Base-by-base conservation (phyloP, 768 basidiomycete genomes). In the Tricholoma furcatifolium region DNA sequence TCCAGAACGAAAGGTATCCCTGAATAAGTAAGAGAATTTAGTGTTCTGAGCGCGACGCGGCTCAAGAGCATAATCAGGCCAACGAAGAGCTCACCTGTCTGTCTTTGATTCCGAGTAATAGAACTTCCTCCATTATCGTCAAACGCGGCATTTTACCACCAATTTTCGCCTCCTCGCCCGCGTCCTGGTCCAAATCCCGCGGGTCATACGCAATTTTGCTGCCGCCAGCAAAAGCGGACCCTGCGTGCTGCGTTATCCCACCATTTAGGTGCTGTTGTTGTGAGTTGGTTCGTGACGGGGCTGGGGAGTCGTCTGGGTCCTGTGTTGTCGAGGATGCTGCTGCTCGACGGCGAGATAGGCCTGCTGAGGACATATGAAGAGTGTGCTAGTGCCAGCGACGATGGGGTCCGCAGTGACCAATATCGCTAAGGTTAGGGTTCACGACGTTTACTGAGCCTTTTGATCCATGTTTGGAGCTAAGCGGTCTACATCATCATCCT, bases 1-100 rank as follows among this genome's bases (percentile, higher is more conserved):
- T 98, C 96, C 96, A 98, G 67, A 98, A 98, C 1, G 93, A 96
- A 35, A 98, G 83, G 70, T 98, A 97, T 32, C 95, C 95, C 74
- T 78, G 38, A 2, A n/a, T n/a, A n/a, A 4, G 31, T 8, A 23
- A 38, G 6, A 41, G 2, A 43, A n/a, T 24, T 54, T 42, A 55
- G 51, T 36, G n/a, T 27, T 27, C 36, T 43, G 34, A 41, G 15
- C 12, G 17, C 40, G 23, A 12, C 12, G 17, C 40, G 23, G 40
- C 21, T 27, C 24, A 55, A 32, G 49, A 9, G 47, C 42, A 56
- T 30, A 39, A 30, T 8, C 32, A 7, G 44, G 21, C 14, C 8
- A 36, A 18, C 17, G 32, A 35, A 10, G 45, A 23, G 72, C 79
- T 18, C 62, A 93, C 93, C 76, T 96, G 93, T 66, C 94, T 95